Percentiles rank a stretch among this genome's conserved stretches.
These are phyloP conservation scores for Podila epigama DNA, from an alignment of 192 early-diverging fungal species.

Conservation along the genomic window DNA sequence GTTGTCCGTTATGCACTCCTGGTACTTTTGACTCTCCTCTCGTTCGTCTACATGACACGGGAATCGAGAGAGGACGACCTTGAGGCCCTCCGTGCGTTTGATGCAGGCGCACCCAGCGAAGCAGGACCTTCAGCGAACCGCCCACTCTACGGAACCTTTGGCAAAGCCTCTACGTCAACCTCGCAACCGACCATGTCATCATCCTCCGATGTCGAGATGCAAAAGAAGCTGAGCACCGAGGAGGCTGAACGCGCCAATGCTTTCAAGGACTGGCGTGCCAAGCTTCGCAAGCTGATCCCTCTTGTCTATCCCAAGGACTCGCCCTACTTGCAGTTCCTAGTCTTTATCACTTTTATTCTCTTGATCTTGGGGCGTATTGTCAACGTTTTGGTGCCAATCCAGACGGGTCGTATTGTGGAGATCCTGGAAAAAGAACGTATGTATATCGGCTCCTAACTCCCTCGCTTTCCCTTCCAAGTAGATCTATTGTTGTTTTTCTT, in stretches of 20 bases:
- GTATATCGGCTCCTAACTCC: background rate
- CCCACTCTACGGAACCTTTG: conserved; percentile 39
- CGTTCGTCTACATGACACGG: conserved; percentile 37
- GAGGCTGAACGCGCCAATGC: conserved; percentile 40
- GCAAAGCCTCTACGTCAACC: background rate
- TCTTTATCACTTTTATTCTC: conserved; percentile 72
- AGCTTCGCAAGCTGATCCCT: conserved; percentile 74
- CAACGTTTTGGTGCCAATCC: conserved; percentile 84
- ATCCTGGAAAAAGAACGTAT: conserved; percentile 50
- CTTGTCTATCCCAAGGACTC: conserved; percentile 85
- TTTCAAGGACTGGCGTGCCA: conserved; percentile 56
- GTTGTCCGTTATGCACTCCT: conserved; percentile 53
- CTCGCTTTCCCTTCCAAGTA: background rate
- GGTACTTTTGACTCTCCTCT: conserved; percentile 33
- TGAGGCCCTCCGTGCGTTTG: conserved; percentile 26
- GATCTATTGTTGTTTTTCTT: background rate
- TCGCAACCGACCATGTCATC: conserved; percentile 2
- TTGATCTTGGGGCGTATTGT: conserved; percentile 72
- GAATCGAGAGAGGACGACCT: conserved; percentile 21
- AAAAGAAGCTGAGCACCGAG: conserved; percentile 14
- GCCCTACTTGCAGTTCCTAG: conserved; percentile 65
- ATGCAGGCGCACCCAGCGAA: conserved; percentile 16
- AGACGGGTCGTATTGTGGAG: conserved; percentile 87
- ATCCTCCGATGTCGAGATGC: conserved; percentile 23
- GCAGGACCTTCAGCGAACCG: conserved; percentile 12